These are phyloP conservation scores for Fusarium ramigenum DNA, from an alignment of 2,329 filamentous ascomycete species.

Conservation along the genomic window DNA sequence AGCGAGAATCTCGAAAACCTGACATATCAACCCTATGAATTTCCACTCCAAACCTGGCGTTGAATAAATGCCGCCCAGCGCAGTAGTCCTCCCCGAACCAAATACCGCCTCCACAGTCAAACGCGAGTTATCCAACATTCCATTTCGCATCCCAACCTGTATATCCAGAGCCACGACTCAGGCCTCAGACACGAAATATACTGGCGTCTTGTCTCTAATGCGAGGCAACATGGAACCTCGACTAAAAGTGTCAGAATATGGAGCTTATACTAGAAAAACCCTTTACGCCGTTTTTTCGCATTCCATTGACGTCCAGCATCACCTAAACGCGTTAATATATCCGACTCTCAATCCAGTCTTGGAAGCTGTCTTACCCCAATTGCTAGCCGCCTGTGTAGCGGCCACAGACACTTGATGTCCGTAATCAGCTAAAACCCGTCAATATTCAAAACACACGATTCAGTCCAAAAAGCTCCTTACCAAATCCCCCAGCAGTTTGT, in stretches of 20 bases:
- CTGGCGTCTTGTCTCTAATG: fast-evolving
- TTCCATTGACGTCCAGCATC: neutral
- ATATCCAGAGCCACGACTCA: no score
- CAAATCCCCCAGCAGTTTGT: neutral
- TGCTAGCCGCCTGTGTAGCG: neutral
- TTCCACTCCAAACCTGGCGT: neutral
- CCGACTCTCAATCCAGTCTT: neutral
- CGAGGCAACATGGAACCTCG: neutral
- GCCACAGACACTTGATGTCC: neutral
- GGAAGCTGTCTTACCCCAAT: neutral
- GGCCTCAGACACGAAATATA: neutral
- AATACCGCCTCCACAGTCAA: no score
- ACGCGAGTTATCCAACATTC: no score
- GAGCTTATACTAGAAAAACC: no score
- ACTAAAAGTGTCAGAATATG: neutral
- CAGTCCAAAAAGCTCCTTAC: neutral
- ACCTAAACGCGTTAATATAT: neutral
- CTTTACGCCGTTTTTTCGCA: no score
- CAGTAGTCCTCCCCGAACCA: neutral
- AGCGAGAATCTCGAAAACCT: no score
- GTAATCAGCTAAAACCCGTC: neutral
- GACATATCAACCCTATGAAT: neutral
- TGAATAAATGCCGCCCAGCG: neutral
- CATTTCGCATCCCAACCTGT: neutral
- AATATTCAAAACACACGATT: neutral